phyloP scores from a whole-genome alignment of 2,329 filamentous ascomycete genomes.

The Bipolaris victoriae region DNA sequence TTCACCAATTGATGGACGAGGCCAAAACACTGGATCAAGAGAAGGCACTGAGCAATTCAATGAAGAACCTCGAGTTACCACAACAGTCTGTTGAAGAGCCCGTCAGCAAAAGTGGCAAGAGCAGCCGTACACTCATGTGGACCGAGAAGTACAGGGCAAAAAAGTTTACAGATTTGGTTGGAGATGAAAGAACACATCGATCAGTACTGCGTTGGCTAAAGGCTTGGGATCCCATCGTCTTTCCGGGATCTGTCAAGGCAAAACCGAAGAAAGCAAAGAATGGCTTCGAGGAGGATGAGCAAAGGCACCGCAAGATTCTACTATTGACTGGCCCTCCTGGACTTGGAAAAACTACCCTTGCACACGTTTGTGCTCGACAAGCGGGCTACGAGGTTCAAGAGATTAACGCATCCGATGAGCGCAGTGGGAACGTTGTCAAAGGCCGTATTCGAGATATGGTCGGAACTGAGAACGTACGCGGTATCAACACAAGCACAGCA shows the following conservation, averaged over 20 bases:
- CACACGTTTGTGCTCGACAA: constrained; percentile 93
- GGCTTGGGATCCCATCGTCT: constrained; percentile 90
- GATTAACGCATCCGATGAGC: constrained; percentile 96
- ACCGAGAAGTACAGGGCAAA: constrained; percentile 95
- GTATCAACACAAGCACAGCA: constrained; percentile 62
- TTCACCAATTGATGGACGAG: constrained; percentile 79
- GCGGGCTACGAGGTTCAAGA: constrained; percentile 96
- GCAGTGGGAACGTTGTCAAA: constrained; percentile 87
- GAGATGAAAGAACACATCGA: constrained; percentile 92
- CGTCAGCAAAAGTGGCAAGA: constrained; percentile 33
- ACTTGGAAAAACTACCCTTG: constrained; percentile 92
- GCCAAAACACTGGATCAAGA: constrained; percentile 66
- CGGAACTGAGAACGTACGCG: constrained; percentile 89
- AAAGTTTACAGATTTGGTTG: constrained; percentile 90
- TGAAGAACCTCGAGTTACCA: constrained; percentile 33
- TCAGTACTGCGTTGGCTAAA: constrained; percentile 93
- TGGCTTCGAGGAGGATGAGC: constrained; percentile 68
- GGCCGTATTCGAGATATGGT: constrained; percentile 89
- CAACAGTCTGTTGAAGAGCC: constrained; percentile 50
- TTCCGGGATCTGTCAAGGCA: constrained; percentile 73
- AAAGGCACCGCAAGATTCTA: constrained; percentile 82
- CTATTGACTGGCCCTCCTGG: constrained; percentile 91
- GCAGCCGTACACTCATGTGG: constrained; percentile 71
- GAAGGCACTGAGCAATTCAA: constrained; percentile 35
- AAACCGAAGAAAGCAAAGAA: constrained; percentile 58